Evolutionary conservation across 257 asterid species (phyloP).

Genomic region (Solanum gracilifrons): DNA sequence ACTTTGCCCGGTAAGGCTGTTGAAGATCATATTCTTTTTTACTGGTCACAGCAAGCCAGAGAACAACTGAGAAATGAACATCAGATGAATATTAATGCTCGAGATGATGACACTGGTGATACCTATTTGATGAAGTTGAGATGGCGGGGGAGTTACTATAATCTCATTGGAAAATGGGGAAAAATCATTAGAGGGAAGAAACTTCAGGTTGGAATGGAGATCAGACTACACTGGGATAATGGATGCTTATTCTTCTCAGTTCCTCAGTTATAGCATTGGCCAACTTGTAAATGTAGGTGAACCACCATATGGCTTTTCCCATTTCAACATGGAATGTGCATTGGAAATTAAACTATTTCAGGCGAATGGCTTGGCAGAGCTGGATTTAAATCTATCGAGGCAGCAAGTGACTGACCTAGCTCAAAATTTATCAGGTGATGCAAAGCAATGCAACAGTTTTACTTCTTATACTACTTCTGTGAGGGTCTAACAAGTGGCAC

Average conservation of each 20-base stretch:
- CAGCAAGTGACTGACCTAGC: background rate
- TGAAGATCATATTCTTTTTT: constrained; percentile 62
- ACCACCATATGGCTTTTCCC: background rate
- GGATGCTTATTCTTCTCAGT: constrained; percentile 64
- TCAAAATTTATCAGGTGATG: background rate
- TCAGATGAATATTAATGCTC: constrained; percentile 63
- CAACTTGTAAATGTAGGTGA: constrained; percentile 9
- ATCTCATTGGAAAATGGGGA: constrained; percentile 86
- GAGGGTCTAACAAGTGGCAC: background rate
- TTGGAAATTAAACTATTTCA: background rate
- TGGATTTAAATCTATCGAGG: background rate
- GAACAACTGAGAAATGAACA: constrained; percentile 61
- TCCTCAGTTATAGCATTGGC: constrained; percentile 22
- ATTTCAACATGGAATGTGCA: background rate
- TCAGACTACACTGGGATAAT: constrained; percentile 57
- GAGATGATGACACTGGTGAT: constrained; percentile 66
- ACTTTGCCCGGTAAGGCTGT: constrained; percentile 82
- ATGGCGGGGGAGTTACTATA: constrained; percentile 75
- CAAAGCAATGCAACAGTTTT: background rate
- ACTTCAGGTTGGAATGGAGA: constrained; percentile 59
- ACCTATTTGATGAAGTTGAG: constrained; percentile 59
- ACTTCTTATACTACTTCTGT: background rate
- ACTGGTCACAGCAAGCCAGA: constrained; percentile 55
- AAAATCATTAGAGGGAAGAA: constrained; percentile 63
- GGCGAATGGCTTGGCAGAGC: background rate